Evolutionary conservation across 768 basidiomycete genomes (phyloP), one percentile per base, ranked within the genome.

Genomic region (Chalciporus piperatus): DNA sequence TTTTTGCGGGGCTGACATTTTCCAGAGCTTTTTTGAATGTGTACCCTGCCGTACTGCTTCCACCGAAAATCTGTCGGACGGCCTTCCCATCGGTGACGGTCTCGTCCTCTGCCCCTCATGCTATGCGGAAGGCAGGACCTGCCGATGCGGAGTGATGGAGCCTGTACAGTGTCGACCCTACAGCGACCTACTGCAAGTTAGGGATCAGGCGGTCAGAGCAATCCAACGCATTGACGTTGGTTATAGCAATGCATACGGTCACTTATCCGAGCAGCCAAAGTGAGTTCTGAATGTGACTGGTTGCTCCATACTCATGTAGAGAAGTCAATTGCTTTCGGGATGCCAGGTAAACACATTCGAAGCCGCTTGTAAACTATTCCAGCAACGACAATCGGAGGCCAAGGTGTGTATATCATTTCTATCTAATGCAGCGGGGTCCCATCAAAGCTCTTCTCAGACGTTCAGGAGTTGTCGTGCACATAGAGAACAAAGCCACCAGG

Each of bases 21-120:
- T 92, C 57, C 84, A 89, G 56, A 84, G 85, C 54, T 91, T 84
- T 64, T 87, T 92, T 55, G 83, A 87, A 63, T 92, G 90, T 61
- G 61, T 64, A 2, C 52, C 57, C 1, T 87, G 88, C 58, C 67
- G 70, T 52, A 41, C 58, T n/a, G 22, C 51, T 38, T 48, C 60
- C 22, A 54, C 67, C 17, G 37, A 19, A 35, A 42, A 3, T 23
- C 53, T 58, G 8, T 12, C 37, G 11, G 56, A 45, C 38, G 42
- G 65, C 43, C 35, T 66, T 11, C 60, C 51, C 16, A 58, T 60
- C 11, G 77, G 77, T 1, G 74, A 75, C 52, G 78, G 76, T 12
- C 70, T 81, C 50, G 65, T 77, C 17, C 67, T 90, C 6, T 93
- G 91, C 65, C 70, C 87, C 0, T 74, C 74, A 11, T 93, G 91